phyloP scores from a whole-genome alignment of 2,329 filamentous ascomycete genomes.

The Cylindrodendrum hubeiense region DNA sequence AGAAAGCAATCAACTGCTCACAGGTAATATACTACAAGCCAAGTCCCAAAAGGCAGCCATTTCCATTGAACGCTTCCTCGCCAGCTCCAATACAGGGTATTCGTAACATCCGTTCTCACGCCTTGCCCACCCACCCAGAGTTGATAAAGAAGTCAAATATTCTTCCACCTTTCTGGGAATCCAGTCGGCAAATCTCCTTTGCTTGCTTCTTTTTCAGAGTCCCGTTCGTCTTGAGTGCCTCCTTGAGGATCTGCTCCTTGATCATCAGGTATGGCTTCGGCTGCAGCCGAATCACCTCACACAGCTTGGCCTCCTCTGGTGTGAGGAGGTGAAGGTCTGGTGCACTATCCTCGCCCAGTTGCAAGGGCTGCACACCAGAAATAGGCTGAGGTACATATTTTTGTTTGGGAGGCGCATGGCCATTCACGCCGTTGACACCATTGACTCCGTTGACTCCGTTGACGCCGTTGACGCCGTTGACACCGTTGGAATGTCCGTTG shows the following conservation, averaged over 20 bases:
- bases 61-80: constrained; percentile 31
- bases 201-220: constrained; percentile 94
- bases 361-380: constrained; percentile 72
- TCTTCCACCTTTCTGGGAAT: constrained; percentile 85
- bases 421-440: constrained; percentile 54
- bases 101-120: constrained; percentile 56
- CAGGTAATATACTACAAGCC: constrained; percentile 2
- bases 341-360: constrained; percentile 80
- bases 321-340: constrained; percentile 89
- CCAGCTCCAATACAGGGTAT: constrained; percentile 41
- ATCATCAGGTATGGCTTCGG: constrained; percentile 96
- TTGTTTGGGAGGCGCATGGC: constrained; percentile 54
- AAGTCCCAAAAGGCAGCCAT: constrained; percentile 3
- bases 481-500: constrained; percentile 57
- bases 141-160: constrained; percentile 97
- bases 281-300: constrained; percentile 84
- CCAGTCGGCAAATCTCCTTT: constrained; percentile 85
- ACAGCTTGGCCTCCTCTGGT: constrained; percentile 86
- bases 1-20: constrained; percentile 1
- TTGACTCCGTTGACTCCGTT: constrained; percentile 68
- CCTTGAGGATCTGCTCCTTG: constrained; percentile 92
- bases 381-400: constrained; percentile 69
- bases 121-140: constrained; percentile 91
- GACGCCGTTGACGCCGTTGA: constrained; percentile 64
- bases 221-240: constrained; percentile 90